These are phyloP conservation scores for Suillus clintonianus DNA, from an alignment of 768 basidiomycete genomes.

Conservation along the genomic window DNA sequence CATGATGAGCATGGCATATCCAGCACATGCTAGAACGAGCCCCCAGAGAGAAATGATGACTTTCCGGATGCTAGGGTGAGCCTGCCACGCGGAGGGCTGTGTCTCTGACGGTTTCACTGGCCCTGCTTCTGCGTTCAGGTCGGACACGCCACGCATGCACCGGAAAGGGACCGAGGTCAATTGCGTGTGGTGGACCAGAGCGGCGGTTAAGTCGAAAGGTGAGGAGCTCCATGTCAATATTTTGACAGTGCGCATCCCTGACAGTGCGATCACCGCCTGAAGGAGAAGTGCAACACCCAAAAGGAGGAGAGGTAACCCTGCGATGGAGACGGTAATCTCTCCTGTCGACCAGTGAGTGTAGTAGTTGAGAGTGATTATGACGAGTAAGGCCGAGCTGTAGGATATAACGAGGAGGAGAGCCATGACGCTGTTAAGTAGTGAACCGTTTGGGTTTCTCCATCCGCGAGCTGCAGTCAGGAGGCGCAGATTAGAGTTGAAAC, in stretches of 20 bases:
- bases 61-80: slow-evolving; percentile 23
- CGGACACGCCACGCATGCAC: slow-evolving; percentile 28
- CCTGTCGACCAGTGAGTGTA: not conserved
- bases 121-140: not conserved
- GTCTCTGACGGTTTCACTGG: slow-evolving; percentile 14
- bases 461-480: slow-evolving; percentile 24
- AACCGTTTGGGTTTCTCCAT: slow-evolving; percentile 24
- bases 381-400: slow-evolving; percentile 28
- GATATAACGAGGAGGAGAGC: slow-evolving; percentile 30
- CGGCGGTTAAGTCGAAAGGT: slow-evolving; percentile 30
- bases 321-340: slow-evolving; percentile 17
- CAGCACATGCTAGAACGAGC: slow-evolving; percentile 19
- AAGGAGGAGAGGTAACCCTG: slow-evolving; percentile 28
- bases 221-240: slow-evolving; percentile 36
- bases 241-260: slow-evolving; percentile 20
- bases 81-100: slow-evolving; percentile 31
- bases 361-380: slow-evolving; percentile 17
- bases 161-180: slow-evolving; percentile 18
- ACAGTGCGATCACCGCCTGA: slow-evolving; percentile 26
- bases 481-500: slow-evolving; percentile 32
- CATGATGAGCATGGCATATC: slow-evolving; percentile 22
- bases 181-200: slow-evolving; percentile 27
- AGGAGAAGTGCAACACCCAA: slow-evolving; percentile 24
- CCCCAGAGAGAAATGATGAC: slow-evolving; percentile 24
- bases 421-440: slow-evolving; percentile 22